phyloP scores from a whole-genome alignment of 441 rosid genomes.

The Arabidopsis hybrid region DNA sequence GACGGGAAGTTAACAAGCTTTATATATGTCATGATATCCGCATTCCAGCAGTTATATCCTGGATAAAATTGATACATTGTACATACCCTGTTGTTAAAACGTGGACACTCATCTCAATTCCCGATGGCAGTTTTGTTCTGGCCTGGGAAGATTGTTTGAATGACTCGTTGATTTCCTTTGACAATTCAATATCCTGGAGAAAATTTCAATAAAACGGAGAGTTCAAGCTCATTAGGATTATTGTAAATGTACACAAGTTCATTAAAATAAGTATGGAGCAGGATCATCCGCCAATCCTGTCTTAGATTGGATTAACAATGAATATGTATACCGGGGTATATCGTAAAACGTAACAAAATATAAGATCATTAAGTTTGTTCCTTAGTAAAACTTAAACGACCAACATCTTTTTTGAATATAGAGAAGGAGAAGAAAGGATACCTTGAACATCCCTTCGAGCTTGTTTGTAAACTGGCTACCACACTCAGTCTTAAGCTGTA shows the following conservation, averaged over 20 bases:
- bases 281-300: conserved; percentile 23
- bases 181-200: conserved; percentile 92
- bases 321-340: not conserved
- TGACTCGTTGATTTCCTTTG: conserved; percentile 98
- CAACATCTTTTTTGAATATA: not conserved
- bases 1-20: conserved; percentile 29
- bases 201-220: conserved; percentile 27
- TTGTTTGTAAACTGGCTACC: conserved; percentile 99
- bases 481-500: conserved; percentile 98
- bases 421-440: conserved; percentile 43
- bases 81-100: conserved; percentile 96
- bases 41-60: conserved; percentile 22
- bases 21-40: not conserved
- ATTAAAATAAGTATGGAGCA: conserved; percentile 6
- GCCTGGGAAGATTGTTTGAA: conserved; percentile 99
- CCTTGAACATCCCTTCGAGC: conserved; percentile 99
- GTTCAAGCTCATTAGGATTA: conserved; percentile 24
- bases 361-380: not conserved
- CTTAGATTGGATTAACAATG: conserved; percentile 7
- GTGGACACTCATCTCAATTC: conserved; percentile 99
- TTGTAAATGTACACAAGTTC: conserved; percentile 4
- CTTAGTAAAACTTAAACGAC: not conserved
- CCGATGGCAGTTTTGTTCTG: conserved; percentile 94
- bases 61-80: conserved; percentile 23
- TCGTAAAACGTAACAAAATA: not conserved